Percentiles rank a stretch among this genome's conserved stretches.
phyloP scores from a whole-genome alignment of 2,329 filamentous ascomycete species.

The Aureobasidium lini region DNA sequence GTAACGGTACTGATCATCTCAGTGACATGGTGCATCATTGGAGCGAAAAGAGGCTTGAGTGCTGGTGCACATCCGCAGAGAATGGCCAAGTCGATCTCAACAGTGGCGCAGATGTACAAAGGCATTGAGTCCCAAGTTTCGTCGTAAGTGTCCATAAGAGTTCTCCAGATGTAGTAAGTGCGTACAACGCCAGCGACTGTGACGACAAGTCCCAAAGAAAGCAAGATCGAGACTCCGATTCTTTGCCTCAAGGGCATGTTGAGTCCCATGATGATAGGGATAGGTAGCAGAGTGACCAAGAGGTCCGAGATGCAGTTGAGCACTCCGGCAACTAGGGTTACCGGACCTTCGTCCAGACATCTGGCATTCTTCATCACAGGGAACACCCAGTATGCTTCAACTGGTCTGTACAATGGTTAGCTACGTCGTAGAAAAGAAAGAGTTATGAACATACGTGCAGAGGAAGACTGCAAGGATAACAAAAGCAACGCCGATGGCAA shows the following conservation, averaged over 20 bases:
- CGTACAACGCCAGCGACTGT: constrained; percentile 30
- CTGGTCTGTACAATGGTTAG: constrained; percentile 26
- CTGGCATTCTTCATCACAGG: constrained; percentile 25
- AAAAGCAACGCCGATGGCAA: constrained; percentile 33
- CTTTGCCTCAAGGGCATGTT: constrained; percentile 35
- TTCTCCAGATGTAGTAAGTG: constrained; percentile 39
- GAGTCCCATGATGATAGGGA: constrained; percentile 37
- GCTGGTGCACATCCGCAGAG: constrained; percentile 33
- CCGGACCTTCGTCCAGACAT: constrained; percentile 36
- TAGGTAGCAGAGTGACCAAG: constrained; percentile 35
- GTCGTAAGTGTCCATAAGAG: constrained; percentile 35
- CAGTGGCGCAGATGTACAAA: constrained; percentile 39
- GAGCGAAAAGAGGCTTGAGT: constrained; percentile 25
- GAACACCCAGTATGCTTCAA: constrained; percentile 36
- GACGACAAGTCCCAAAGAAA: constrained; percentile 17
- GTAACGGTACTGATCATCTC: constrained; percentile 6
- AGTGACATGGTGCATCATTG: not conserved
- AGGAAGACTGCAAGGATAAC: constrained; percentile 32
- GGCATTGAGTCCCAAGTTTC: constrained; percentile 40
- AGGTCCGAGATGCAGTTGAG: constrained; percentile 38
- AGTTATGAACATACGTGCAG: constrained; percentile 28
- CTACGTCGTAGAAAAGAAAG: not conserved
- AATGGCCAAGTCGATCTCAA: constrained; percentile 41
- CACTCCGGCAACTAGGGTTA: constrained; percentile 34
- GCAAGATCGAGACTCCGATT: constrained; percentile 16